Percentiles rank a stretch among this genome's conserved stretches.
These are phyloP conservation scores for Sarocladium brachiariae DNA, from an alignment of 2,329 filamentous ascomycete genomes.

Conservation along the genomic window DNA sequence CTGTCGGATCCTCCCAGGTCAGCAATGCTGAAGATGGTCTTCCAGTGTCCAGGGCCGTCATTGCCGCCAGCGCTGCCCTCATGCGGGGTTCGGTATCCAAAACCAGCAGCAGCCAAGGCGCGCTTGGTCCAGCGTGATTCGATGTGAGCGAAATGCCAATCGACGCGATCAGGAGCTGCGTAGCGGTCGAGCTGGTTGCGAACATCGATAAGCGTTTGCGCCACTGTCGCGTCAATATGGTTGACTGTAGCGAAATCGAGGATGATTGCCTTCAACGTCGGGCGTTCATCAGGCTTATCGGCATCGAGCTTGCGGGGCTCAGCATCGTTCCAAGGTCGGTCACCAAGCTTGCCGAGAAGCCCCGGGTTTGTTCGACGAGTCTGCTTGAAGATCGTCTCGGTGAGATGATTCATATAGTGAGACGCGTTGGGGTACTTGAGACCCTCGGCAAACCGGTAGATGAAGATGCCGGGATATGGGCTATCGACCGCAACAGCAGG, in stretches of 20 bases:
- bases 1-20: slow-evolving; percentile 70
- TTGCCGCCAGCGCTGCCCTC: slow-evolving; percentile 16
- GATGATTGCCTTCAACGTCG: slow-evolving; percentile 47
- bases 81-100: slow-evolving; percentile 35
- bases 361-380: slow-evolving; percentile 38
- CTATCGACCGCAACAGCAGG: slow-evolving; percentile 36
- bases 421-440: slow-evolving; percentile 51
- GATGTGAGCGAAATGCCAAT: slow-evolving; percentile 47
- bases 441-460: slow-evolving; percentile 48
- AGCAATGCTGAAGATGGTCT: slow-evolving; percentile 88
- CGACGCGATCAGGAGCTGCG: slow-evolving; percentile 36
- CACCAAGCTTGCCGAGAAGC: slow-evolving; percentile 39
- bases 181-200: slow-evolving; percentile 47
- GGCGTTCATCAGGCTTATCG: slow-evolving; percentile 30
- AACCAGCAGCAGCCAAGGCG: slow-evolving; percentile 47
- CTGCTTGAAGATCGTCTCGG: slow-evolving; percentile 35
- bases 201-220: slow-evolving; percentile 47
- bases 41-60: slow-evolving; percentile 32
- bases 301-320: slow-evolving; percentile 29
- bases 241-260: slow-evolving; percentile 51
- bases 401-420: slow-evolving; percentile 43
- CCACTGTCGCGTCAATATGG: slow-evolving; percentile 47
- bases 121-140: slow-evolving; percentile 50
- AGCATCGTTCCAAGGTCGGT: slow-evolving; percentile 53
- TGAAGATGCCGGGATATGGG: slow-evolving; percentile 46